Evolutionary conservation across 495 filamentous ascomycete species (phyloP), one percentile per base, ranked within the genome.

Genomic region (Amphirosellinia nigrospora): DNA sequence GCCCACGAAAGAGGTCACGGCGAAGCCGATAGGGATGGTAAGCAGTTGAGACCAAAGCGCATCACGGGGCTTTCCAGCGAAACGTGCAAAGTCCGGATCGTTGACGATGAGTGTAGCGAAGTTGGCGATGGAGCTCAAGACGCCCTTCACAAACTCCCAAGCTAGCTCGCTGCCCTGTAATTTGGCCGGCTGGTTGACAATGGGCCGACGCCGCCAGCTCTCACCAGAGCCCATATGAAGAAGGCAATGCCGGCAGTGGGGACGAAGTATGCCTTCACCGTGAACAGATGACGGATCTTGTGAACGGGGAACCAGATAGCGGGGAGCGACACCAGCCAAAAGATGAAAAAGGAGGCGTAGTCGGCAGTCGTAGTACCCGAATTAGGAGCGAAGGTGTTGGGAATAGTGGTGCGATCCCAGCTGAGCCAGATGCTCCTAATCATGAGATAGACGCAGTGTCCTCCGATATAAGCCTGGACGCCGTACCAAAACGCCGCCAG

Each of bases 401-500:
- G 92, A 23, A 96, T 81, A 26, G 77, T 82, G 5, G 80, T 71
- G 26, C 82, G 82, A 64, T 85, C 82, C 82, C 83, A 85, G 66
- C 78, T 79, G 52, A 74, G 86, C 94, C 94, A 97, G 74, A 97
- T 93, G 1, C 93, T 83, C 66, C 86, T 82, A 66, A 96, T 92
- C 92, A 95, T 95, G 65, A 95, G 77, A 38, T 89, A 91, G 9
- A 96, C 89, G 74, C 93, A 96, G 72, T 90, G 82, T 34, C 92
- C 93, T 79, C 94, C 93, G 71, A 96, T 95, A 82, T 93, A 96
- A 9, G 88, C 81, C 75, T 96, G 93, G 11, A 96, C 93, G 48
- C 94, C 94, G 72, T 96, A 97, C 91, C 92, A 94, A 59, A 94
- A 86, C 79, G 92, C 89, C 34, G 94, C 91, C 90, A 97, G 96